Base-by-base conservation (phyloP, 2,329 filamentous ascomycete genomes). In the Mycogone perniciosa region DNA sequence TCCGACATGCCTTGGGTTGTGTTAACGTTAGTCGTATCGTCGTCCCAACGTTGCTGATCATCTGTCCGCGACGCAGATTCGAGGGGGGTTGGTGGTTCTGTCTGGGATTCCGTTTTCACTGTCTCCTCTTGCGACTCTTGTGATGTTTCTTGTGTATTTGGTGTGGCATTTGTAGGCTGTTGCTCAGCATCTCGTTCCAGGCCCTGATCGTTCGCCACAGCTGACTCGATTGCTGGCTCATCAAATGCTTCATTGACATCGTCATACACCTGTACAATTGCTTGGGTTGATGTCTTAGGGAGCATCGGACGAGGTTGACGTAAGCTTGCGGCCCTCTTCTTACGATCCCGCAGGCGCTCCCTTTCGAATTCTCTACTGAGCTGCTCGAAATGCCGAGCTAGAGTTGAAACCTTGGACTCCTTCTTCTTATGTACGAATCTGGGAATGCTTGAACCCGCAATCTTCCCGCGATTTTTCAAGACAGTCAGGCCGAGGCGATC, bases 351-450 rank as follows among this genome's bases (percentile, higher is more conserved):
- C 58, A 95, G 81, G 41, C 93, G 82, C 69, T 99, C 92, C 61
- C 92, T 95, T 64, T 96, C 90, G 59, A 99, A 99, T 63, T 99
- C 95, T 27, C 91, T 85, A 60, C 90, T 96, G 51, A 99, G 76
- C 66, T 97, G 91, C 67, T 99, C 95, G 64, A 99, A 97, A 66
- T 97, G 93, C 59, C 89, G 89, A 13, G 93, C 89, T 45, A 99
- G 76, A n/a, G 85, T 90, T 7, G 90, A 95, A 2, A 99, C 93
- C 60, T 87, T 88, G 4, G 88, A 82, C 47, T 85, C 79, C 57
- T 83, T 85, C 59, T 79, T 84, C 63, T 84, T 88, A 46, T 86
- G 83, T 30, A 96, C 82, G 29, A 93, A 93, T 31, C 93, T 83
- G 30, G 91, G 91, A 54, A 99, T 97, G 39, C 92, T 78, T 1